Evolutionary conservation across 768 basidiomycete species (phyloP).

Genomic region (Amanita pseudoporphyria): DNA sequence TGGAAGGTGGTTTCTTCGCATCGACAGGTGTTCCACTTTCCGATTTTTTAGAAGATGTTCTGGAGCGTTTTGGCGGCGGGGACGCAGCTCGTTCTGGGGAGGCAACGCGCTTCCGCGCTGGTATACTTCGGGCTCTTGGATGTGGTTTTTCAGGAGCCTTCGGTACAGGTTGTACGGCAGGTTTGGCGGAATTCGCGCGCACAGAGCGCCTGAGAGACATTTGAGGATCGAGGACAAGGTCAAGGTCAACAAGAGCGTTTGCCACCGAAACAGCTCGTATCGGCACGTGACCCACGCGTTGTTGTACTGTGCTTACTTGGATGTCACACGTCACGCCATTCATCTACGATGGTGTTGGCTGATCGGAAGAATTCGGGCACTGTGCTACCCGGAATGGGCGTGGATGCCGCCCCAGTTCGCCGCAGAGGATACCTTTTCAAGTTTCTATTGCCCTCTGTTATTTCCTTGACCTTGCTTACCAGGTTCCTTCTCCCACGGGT

Average conservation of each 20-base stretch:
- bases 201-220: conserved; percentile 45
- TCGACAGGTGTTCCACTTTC: conserved; percentile 27
- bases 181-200: conserved; percentile 38
- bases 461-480: background rate
- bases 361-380: background rate
- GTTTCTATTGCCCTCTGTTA: background rate
- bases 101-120: conserved; percentile 39
- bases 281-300: conserved; percentile 34
- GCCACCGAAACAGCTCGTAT: conserved; percentile 9
- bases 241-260: background rate
- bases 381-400: background rate
- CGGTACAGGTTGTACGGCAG: conserved; percentile 23
- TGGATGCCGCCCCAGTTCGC: background rate
- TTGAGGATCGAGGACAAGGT: conserved; percentile 4
- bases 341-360: background rate
- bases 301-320: conserved; percentile 17
- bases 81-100: conserved; percentile 35
- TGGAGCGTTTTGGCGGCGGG: conserved; percentile 43
- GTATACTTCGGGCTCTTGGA: conserved; percentile 23
- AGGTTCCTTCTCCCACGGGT: background rate
- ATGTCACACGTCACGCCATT: background rate
- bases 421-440: background rate
- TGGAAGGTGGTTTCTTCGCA: conserved; percentile 13
- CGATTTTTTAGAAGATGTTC: conserved; percentile 30
- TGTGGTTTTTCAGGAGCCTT: conserved; percentile 20